These are phyloP conservation scores for Candida mesenterica DNA, from an alignment of 1,139 yeast genomes.

Conservation along the genomic window DNA sequence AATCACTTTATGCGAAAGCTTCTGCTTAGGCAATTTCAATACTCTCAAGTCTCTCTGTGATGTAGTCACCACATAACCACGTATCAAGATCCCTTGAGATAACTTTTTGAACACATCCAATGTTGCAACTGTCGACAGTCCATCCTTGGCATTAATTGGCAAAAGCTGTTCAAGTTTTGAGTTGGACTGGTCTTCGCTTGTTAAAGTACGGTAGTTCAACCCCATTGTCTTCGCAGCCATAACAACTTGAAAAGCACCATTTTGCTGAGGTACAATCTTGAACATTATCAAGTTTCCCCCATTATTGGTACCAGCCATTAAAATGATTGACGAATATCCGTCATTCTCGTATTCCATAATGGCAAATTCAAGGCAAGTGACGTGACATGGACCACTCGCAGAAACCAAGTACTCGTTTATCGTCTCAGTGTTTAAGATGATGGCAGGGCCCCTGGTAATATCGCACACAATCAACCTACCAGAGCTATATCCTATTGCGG, in stretches of 20 bases:
- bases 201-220: conserved; percentile 33
- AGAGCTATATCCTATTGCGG: conserved; percentile 73
- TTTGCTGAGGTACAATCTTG: conserved; percentile 63
- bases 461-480: conserved; percentile 80
- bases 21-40: conserved; percentile 57
- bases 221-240: conserved; percentile 50
- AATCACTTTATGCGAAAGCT: conserved; percentile 62
- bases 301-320: conserved; percentile 74
- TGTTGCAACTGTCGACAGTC: conserved; percentile 65
- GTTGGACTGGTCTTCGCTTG: conserved; percentile 42
- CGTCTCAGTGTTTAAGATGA: conserved; percentile 56
- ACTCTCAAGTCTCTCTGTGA: conserved; percentile 66
- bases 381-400: conserved; percentile 32
- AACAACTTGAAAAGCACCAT: conserved; percentile 67
- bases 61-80: conserved; percentile 60
- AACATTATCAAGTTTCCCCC: conserved; percentile 71
- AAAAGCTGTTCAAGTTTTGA: conserved; percentile 54
- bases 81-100: conserved; percentile 58
- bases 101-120: conserved; percentile 58
- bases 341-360: conserved; percentile 68
- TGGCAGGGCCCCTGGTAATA: conserved; percentile 75
- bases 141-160: conserved; percentile 57
- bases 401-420: conserved; percentile 41
- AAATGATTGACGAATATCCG: conserved; percentile 65
- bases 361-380: conserved; percentile 70